Conservation (phyloP, 352 stramenopile genomes). For the Globisporangium cederbergense region DNA sequence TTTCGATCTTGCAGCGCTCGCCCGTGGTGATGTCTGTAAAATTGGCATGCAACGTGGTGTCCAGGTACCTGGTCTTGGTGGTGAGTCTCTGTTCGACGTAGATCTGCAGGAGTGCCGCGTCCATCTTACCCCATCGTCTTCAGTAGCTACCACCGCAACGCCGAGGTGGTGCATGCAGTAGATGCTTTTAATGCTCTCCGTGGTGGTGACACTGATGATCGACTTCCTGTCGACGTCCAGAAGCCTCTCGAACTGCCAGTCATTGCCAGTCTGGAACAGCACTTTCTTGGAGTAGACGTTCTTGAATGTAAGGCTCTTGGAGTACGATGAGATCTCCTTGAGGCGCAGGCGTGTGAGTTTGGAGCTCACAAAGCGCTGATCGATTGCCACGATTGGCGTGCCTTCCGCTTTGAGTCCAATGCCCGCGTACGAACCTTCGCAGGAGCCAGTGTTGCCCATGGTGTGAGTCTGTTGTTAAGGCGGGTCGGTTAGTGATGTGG, state of each 20-base stretch:
- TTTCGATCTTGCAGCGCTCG: constrained; percentile 5
- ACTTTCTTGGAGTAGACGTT: neutral
- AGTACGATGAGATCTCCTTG: constrained; percentile 3
- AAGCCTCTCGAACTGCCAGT: neutral
- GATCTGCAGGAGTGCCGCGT: neutral
- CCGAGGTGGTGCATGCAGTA: neutral
- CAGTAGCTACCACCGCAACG: neutral
- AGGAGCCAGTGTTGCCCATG: constrained; percentile 13
- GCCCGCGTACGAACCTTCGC: constrained; percentile 1
- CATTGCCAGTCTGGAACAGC: neutral
- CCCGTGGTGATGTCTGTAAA: neutral
- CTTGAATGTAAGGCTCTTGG: constrained; percentile 12
- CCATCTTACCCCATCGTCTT: neutral
- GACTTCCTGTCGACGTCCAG: constrained; percentile 5
- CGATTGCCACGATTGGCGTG: constrained; percentile 5
- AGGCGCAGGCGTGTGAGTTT: constrained; percentile 1
- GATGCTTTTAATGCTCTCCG: neutral
- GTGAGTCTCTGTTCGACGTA: constrained; percentile 2
- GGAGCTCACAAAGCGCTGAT: constrained; percentile 9
- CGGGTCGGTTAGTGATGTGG: neutral
- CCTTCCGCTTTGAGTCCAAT: constrained; percentile 1
- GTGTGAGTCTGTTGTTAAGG: neutral
- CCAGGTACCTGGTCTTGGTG: neutral
- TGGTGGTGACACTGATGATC: neutral
- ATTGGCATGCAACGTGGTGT: neutral